These are phyloP conservation scores for Peronosclerospora sorghi DNA, from an alignment of 352 stramenopile species.

Conservation along the genomic window DNA sequence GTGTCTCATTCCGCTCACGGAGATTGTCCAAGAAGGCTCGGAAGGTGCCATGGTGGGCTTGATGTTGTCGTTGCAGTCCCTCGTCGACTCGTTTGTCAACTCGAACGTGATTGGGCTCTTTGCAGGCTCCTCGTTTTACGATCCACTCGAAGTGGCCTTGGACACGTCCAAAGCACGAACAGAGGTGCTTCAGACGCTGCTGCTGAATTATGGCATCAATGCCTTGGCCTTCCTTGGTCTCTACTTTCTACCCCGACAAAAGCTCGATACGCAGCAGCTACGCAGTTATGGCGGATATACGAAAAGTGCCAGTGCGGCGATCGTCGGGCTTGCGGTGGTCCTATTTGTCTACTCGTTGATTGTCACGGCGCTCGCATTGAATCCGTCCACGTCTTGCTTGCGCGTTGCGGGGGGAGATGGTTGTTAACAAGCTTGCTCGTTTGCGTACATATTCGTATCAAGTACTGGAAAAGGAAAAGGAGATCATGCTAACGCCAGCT, in stretches of 20 bases:
- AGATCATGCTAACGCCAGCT: too few relatives aligned
- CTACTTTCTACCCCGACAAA: conserved; percentile 57
- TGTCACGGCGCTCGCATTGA: conserved; percentile 28
- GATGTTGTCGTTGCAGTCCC: conserved; percentile 43
- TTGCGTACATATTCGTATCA: too few relatives aligned
- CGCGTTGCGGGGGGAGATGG: too few relatives aligned
- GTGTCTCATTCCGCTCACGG: conserved; percentile 44
- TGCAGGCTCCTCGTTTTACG: conserved; percentile 39
- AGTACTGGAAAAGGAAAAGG: too few relatives aligned
- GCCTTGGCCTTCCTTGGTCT: conserved; percentile 40
- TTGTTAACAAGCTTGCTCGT: too few relatives aligned
- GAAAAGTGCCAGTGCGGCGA: conserved; percentile 19
- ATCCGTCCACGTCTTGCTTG: conserved; percentile 25
- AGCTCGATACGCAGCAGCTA: conserved; percentile 58
- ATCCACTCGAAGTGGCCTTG: conserved; percentile 13
- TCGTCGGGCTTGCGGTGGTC: conserved; percentile 20
- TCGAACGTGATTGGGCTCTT: conserved; percentile 39
- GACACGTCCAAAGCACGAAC: conserved; percentile 26
- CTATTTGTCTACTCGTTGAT: conserved; percentile 29
- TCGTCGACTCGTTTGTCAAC: conserved; percentile 46
- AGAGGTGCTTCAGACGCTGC: conserved; percentile 41
- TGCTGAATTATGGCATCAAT: conserved; percentile 47
- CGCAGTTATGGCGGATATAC: conserved; percentile 63
- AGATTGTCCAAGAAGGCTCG: conserved; percentile 56
- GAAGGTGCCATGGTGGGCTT: conserved; percentile 51